Conservation (phyloP, 169 alveolate genomes). For the Plasmodium fragile region DNA sequence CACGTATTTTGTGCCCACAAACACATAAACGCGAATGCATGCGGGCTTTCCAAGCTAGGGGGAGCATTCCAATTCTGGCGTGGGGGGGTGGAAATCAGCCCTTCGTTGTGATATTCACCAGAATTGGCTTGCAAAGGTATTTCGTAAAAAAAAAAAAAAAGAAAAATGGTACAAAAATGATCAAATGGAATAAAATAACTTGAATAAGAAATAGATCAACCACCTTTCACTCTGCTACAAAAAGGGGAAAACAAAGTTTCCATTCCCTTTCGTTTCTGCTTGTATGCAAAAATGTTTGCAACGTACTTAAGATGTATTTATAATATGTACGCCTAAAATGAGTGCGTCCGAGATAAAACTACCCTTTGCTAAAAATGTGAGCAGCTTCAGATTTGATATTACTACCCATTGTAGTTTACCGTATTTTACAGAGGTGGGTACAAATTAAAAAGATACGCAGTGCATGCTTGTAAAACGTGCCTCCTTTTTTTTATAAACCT, state of each 20-base stretch:
- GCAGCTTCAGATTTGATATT: not conserved
- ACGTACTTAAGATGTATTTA: not conserved
- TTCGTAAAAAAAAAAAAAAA: not conserved
- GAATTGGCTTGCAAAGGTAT: not conserved
- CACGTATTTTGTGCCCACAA: not conserved
- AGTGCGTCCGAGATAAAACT: not conserved
- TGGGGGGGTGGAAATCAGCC: not conserved
- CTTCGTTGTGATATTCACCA: not conserved
- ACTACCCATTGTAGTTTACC: not conserved
- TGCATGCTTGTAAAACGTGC: not conserved
- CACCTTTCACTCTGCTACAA: not conserved
- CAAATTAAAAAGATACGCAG: not conserved
- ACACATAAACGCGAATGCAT: not conserved
- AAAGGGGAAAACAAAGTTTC: not conserved
- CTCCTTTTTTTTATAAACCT: not conserved
- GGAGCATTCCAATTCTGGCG: not conserved
- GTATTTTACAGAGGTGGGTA: not conserved
- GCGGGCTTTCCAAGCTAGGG: not conserved
- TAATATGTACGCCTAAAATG: not conserved
- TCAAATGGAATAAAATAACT: not conserved
- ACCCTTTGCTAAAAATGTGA: not conserved
- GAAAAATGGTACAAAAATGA: not conserved
- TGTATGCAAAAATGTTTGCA: not conserved
- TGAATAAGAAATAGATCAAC: not conserved
- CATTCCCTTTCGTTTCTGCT: not conserved